These are phyloP conservation scores for Eimeria praecox DNA, from an alignment of 169 alveolate species.

Conservation along the genomic window DNA sequence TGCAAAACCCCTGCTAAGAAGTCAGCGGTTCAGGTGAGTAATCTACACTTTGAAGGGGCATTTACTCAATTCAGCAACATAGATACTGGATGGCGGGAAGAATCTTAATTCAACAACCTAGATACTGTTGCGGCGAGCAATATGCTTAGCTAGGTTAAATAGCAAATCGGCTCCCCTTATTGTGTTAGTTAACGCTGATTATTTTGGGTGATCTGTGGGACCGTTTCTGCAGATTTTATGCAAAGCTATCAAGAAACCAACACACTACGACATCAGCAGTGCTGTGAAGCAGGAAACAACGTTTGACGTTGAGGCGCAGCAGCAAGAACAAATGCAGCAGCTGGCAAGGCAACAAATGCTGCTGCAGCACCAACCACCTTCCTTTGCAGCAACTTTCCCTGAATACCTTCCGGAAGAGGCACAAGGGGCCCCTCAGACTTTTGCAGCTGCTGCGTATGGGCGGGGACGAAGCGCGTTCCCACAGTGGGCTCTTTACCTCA, in stretches of 20 bases:
- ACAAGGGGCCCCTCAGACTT: slow-evolving; percentile 26
- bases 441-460: slow-evolving; percentile 69
- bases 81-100: too few species aligned
- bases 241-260: slow-evolving; percentile 71
- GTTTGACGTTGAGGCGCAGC: slow-evolving; percentile 64
- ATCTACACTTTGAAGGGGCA: background rate
- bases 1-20: slow-evolving; percentile 70
- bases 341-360: slow-evolving; percentile 67
- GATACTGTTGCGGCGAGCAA: too few species aligned
- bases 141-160: background rate
- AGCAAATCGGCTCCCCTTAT: background rate
- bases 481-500: slow-evolving; percentile 64
- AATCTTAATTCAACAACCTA: too few species aligned
- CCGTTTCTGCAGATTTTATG: slow-evolving; percentile 50
- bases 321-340: slow-evolving; percentile 64
- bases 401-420: slow-evolving; percentile 32
- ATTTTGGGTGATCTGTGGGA: background rate
- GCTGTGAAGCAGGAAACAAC: slow-evolving; percentile 73
- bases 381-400: slow-evolving; percentile 8
- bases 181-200: background rate
- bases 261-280: slow-evolving; percentile 53
- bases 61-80: too few species aligned
- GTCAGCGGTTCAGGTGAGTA: slow-evolving; percentile 61
- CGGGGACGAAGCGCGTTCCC: slow-evolving; percentile 54
- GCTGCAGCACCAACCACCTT: slow-evolving; percentile 10